These are phyloP conservation scores for Amauroascus verrucosus DNA, from an alignment of 2,329 filamentous ascomycete species.

Conservation along the genomic window DNA sequence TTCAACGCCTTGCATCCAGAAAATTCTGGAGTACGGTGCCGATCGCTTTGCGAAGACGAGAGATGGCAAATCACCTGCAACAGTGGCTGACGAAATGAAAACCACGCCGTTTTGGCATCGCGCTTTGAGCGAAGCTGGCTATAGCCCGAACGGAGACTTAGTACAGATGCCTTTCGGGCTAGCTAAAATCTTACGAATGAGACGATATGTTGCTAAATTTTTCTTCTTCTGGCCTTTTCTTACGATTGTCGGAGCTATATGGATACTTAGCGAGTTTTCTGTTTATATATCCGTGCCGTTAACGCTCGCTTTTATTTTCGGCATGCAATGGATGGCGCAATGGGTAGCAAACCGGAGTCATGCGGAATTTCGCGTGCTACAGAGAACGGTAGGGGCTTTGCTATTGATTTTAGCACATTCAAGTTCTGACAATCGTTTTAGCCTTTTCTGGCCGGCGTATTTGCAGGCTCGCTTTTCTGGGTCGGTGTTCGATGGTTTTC, in stretches of 20 bases:
- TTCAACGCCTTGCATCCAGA: constrained; percentile 77
- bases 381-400: constrained; percentile 61
- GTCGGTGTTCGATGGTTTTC: constrained; percentile 66
- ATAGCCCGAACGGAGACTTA: constrained; percentile 64
- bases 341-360: constrained; percentile 74
- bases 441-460: constrained; percentile 91
- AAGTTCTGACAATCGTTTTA: constrained; percentile 30
- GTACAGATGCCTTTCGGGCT: constrained; percentile 62
- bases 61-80: constrained; percentile 79
- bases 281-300: constrained; percentile 68
- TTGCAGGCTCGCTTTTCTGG: constrained; percentile 75
- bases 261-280: constrained; percentile 61
- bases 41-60: constrained; percentile 84
- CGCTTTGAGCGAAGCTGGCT: constrained; percentile 74
- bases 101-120: constrained; percentile 71
- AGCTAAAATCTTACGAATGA: constrained; percentile 61
- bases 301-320: constrained; percentile 52
- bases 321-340: constrained; percentile 65
- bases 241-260: constrained; percentile 60
- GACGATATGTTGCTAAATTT: constrained; percentile 69
- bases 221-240: constrained; percentile 83
- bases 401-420: not conserved
- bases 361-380: constrained; percentile 76
- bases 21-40: constrained; percentile 88
- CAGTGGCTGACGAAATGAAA: constrained; percentile 83